These are phyloP conservation scores for Cladosporium sp. DNA, from an alignment of 2,329 filamentous ascomycete species.

Conservation along the genomic window DNA sequence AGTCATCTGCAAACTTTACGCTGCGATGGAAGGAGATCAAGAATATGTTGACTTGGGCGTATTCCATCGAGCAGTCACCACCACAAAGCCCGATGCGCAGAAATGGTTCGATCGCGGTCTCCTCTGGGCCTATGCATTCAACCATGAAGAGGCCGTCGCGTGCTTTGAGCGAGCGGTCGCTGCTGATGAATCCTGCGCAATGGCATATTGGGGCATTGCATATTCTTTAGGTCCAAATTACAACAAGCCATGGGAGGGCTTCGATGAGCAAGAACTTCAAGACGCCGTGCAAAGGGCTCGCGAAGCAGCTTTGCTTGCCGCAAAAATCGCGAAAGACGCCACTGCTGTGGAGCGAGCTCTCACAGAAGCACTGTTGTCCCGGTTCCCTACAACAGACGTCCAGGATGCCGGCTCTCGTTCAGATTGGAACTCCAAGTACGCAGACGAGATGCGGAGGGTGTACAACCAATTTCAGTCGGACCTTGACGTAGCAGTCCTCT, in stretches of 20 bases:
- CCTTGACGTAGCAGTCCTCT: constrained; percentile 59
- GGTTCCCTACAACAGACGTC: constrained; percentile 24
- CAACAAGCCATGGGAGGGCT: constrained; percentile 73
- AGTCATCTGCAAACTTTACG: no score
- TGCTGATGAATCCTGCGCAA: constrained; percentile 52
- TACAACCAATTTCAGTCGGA: constrained; percentile 53
- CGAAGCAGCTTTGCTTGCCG: constrained; percentile 43
- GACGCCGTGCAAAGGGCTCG: constrained; percentile 36
- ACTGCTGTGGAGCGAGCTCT: constrained; percentile 58
- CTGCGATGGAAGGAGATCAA: background rate
- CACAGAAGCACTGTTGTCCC: constrained; percentile 53
- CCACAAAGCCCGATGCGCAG: constrained; percentile 50
- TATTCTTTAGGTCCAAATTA: constrained; percentile 72
- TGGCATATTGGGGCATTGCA: constrained; percentile 67
- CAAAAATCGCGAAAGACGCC: constrained; percentile 22
- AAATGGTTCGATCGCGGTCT: constrained; percentile 69
- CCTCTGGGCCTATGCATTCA: constrained; percentile 70
- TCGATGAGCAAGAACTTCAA: constrained; percentile 58
- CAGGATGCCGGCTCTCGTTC: background rate
- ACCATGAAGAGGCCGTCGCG: constrained; percentile 64
- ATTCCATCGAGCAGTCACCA: constrained; percentile 53
- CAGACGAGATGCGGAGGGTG: constrained; percentile 56
- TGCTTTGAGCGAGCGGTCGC: constrained; percentile 60
- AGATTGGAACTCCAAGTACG: constrained; percentile 57
- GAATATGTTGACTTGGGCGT: constrained; percentile 54